Conservation (phyloP, 306 rosid species). For the Quillaja saponaria region DNA sequence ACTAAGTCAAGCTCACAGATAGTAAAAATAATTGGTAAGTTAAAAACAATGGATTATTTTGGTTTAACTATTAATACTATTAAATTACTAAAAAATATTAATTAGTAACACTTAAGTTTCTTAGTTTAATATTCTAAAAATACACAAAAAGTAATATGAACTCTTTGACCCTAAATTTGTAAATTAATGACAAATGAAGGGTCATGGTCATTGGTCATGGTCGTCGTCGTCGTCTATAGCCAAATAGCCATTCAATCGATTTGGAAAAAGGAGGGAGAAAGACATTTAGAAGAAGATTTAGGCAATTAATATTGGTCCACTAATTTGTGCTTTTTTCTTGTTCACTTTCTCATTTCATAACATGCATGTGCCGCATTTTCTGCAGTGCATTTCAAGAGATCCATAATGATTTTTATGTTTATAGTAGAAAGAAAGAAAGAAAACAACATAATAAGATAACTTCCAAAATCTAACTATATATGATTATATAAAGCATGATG, state of each 20-base stretch:
- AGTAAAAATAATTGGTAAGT: too few species aligned
- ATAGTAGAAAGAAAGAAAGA: not conserved
- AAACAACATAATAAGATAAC: slow-evolving; percentile 24
- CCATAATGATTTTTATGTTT: slow-evolving; percentile 18
- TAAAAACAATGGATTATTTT: too few species aligned
- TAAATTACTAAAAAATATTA: too few species aligned
- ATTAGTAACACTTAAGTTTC: too few species aligned
- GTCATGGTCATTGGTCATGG: slow-evolving; percentile 23
- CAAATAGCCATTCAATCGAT: slow-evolving; percentile 32
- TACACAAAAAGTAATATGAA: slow-evolving; percentile 27
- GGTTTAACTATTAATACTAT: too few species aligned
- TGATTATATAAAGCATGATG: slow-evolving; percentile 21
- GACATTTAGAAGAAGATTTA: slow-evolving; percentile 38
- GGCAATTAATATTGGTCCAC: slow-evolving; percentile 59
- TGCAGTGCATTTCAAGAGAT: slow-evolving; percentile 22
- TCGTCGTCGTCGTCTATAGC: slow-evolving; percentile 33
- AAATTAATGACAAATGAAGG: slow-evolving; percentile 5
- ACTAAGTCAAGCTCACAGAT: too few species aligned
- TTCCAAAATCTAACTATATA: slow-evolving; percentile 21
- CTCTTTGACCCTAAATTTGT: slow-evolving; percentile 28
- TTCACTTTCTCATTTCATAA: slow-evolving; percentile 43
- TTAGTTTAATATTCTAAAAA: not conserved
- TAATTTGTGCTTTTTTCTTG: slow-evolving; percentile 40
- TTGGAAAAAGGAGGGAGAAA: slow-evolving; percentile 15
- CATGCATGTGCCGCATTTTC: slow-evolving; percentile 45